These are phyloP conservation scores for Trapa bicornis DNA, from an alignment of 345 rosid species.

Conservation along the genomic window DNA sequence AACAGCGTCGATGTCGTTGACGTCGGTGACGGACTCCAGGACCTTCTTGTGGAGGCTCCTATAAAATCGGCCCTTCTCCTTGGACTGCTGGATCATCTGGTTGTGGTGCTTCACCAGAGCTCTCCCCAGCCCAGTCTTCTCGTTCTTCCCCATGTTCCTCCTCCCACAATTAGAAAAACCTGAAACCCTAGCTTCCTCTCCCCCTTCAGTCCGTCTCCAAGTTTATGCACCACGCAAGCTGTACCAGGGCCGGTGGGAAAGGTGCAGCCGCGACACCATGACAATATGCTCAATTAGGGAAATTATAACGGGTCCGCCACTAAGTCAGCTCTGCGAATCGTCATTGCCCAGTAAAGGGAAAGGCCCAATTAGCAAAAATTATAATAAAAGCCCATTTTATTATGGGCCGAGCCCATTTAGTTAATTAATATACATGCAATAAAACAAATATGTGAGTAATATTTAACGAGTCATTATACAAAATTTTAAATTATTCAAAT, in stretches of 20 bases:
- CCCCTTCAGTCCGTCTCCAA: background rate
- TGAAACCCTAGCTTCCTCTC: background rate
- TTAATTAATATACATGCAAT: background rate
- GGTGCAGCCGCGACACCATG: background rate
- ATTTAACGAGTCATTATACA: too few species aligned
- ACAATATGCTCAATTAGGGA: too few species aligned
- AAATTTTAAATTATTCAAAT: too few species aligned
- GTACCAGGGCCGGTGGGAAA: background rate
- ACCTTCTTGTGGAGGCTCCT: constrained; percentile 51
- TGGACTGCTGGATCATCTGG: constrained; percentile 66
- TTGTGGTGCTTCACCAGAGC: constrained; percentile 83
- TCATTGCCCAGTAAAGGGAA: background rate
- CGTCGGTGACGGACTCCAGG: constrained; percentile 72
- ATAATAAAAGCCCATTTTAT: too few species aligned
- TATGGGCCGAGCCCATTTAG: background rate
- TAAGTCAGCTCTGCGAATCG: background rate
- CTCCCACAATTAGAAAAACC: background rate
- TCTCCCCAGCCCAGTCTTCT: constrained; percentile 68
- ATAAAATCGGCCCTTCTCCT: constrained; percentile 62
- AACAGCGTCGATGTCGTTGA: constrained; percentile 72
- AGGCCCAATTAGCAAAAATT: background rate
- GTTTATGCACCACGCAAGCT: background rate
- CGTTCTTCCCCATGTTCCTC: constrained; percentile 57
- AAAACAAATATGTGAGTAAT: too few species aligned
- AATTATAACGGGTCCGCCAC: too few species aligned